Evolutionary conservation across 495 filamentous ascomycete genomes (phyloP), one percentile per base, ranked within the genome.

Genomic region (Rusavskia elegans): DNA sequence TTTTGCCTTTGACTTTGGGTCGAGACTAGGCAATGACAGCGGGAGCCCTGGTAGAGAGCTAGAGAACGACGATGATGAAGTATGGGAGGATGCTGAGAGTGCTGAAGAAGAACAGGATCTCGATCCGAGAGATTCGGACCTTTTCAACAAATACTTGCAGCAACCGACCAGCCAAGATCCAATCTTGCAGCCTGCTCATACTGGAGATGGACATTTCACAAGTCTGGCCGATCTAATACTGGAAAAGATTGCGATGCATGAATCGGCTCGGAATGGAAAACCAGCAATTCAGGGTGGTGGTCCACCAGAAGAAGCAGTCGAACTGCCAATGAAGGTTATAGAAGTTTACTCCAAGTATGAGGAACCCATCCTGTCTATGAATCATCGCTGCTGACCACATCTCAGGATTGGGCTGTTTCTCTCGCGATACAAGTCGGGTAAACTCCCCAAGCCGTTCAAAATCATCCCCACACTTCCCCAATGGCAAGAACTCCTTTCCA

Each of bases 361-460:
- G 78, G 8, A 23, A 44, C 20, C 51, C 46, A 48, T 38, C 4
- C 14, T 37, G 14, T 19, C 16, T 7, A 7, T 32, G 5, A 21
- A 2, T 25, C 21, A 50, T 44, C 56, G 48, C 59, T 57, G 21
- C 57, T 37, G 37, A 19, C 16, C n/a, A 42, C 14, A 45, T 2
- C 21, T 3, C 52, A 89, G 84, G 67, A 83, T 95, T 56, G 90
- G 88, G 48, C 74, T 87, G 58, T 80, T 97, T 48, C 77, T 97
- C 39, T 89, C 87, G 9, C 78, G 90, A 48, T 95, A 96, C 68
- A 95, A 94, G 63, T 92, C 87, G 10, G 92, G 92, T 20, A 87
- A 87, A 57, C 76, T 97, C 23, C 93, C 92, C 13, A 97, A 97
- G 66, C 90, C 89, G 1, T 93, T 99, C 77, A 97, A 97, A 67